Base-by-base conservation (phyloP, 2,329 filamentous ascomycete species). In the Trichoderma breve region DNA sequence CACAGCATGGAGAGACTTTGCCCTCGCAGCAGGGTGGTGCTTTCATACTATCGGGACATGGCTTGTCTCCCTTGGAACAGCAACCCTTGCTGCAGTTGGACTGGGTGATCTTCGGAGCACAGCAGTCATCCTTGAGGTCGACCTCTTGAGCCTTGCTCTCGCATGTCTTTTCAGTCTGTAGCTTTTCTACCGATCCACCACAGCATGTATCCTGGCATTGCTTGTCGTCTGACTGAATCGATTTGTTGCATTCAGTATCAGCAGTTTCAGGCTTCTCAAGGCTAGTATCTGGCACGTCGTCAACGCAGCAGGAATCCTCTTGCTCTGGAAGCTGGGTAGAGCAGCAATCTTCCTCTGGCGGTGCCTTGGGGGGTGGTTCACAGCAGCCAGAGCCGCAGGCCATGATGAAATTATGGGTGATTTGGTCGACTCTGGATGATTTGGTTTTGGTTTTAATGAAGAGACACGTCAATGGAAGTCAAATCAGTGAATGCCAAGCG, bases 1-100 rank as follows among this genome's bases (percentile, higher is more conserved):
- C 81, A 72, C 84, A 86, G 76, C 84, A 86, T 4, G 83, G 82
- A 4, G 74, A 73, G 0, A 71, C 4, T 73, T 83, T 84, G 18
- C 78, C 82, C 51, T 81, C 78, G 74, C 85, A 87, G 78, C 85
- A 86, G 58, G 58, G 36, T 6, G 68, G 58, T 32, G 26, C 32
- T 51, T 32, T 24, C 8, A 18, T 28, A 4, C n/a, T 43, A 2
- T 43, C 34, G 26, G 60, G 34, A 4, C 34, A 63, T 11, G 60
- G 60, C 8, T 7, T 63, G 14, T 43, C 60, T 47, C 3, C 24
- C 34, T 30, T 28, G 60, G 34, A 47, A n/a, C 60, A 62, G 24
- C 60, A 62, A 14, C 15, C 34, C 60, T 39, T 43, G 14, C 15
- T 47, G 60, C 34, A 63, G 2, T 3, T 28, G 8, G 21, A 28